These are phyloP conservation scores for Fraxinus floribunda DNA, from an alignment of 305 asterid genomes.

Conservation along the genomic window DNA sequence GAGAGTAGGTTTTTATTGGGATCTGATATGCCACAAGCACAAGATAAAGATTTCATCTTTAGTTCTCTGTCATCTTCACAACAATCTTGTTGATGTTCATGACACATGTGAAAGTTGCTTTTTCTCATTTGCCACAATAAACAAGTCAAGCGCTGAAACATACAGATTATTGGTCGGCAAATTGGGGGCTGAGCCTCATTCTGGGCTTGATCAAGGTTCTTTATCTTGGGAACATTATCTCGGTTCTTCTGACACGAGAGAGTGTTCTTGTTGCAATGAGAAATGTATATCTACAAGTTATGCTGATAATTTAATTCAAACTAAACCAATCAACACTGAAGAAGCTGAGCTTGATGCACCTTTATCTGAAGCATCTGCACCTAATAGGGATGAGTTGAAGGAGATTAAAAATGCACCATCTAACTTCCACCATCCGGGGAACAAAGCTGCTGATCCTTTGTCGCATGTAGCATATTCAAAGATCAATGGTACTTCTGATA, in stretches of 20 bases:
- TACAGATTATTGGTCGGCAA: constrained; percentile 47
- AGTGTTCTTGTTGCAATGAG: constrained; percentile 59
- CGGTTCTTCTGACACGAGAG: constrained; percentile 27
- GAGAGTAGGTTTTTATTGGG: constrained; percentile 54
- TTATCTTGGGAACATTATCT: constrained; percentile 18
- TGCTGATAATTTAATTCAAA: constrained; percentile 23
- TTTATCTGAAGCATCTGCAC: constrained; percentile 18
- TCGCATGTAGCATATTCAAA: constrained; percentile 50
- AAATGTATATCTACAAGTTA: constrained; percentile 35
- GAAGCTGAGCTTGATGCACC: constrained; percentile 31
- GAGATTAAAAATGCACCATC: constrained; percentile 28
- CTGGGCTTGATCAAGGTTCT: constrained; percentile 29
- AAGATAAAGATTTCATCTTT: constrained; percentile 59
- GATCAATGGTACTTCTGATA: constrained; percentile 50
- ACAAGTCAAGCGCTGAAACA: constrained; percentile 51
- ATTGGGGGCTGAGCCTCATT: constrained; percentile 35
- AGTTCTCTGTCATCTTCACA: constrained; percentile 48
- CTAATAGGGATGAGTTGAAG: constrained; percentile 30
- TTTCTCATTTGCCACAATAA: constrained; percentile 45
- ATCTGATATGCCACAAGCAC: constrained; percentile 65
- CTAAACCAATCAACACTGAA: constrained; percentile 30
- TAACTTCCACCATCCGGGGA: constrained; percentile 13
- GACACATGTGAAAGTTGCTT: constrained; percentile 59
- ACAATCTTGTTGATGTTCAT: constrained; percentile 57
- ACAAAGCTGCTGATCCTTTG: constrained; percentile 25